Conservation (phyloP, 768 basidiomycete species). For the Collybiopsis luxurians region DNA sequence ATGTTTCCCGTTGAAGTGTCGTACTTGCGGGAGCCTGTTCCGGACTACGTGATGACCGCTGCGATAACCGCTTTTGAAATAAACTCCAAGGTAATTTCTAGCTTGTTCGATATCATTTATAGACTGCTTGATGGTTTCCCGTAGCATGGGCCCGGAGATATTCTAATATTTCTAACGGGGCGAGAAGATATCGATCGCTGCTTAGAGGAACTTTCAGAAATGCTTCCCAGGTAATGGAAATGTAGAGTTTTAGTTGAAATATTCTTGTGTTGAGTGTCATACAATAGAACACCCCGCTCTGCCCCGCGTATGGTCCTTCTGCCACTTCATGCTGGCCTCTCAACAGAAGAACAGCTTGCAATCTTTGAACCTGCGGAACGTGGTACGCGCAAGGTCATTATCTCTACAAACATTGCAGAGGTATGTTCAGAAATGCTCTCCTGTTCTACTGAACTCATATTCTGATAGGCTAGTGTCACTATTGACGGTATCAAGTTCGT, state of each 20-base stretch:
- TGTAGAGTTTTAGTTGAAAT: not conserved
- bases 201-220: slow-evolving; percentile 75
- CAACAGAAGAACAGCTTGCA: slow-evolving; percentile 82
- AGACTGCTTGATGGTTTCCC: no score
- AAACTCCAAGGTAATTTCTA: slow-evolving; percentile 61
- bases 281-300: slow-evolving; percentile 47
- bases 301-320: slow-evolving; percentile 61
- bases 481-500: slow-evolving; percentile 96
- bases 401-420: slow-evolving; percentile 96
- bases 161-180: slow-evolving; percentile 92
- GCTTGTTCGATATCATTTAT: no score
- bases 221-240: slow-evolving; percentile 60
- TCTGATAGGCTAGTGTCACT: slow-evolving; percentile 82
- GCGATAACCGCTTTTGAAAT: slow-evolving; percentile 85
- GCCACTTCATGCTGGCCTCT: slow-evolving; percentile 86
- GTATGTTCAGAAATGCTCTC: slow-evolving; percentile 30
- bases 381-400: slow-evolving; percentile 83
- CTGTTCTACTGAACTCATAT: not conserved
- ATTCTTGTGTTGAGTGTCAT: not conserved
- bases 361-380: slow-evolving; percentile 79
- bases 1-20: slow-evolving; percentile 95
- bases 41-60: slow-evolving; percentile 81
- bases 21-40: slow-evolving; percentile 73
- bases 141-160: slow-evolving; percentile 82
- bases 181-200: slow-evolving; percentile 95